Conservation (phyloP, 768 basidiomycete genomes). For the Lactifluus echinatus region DNA sequence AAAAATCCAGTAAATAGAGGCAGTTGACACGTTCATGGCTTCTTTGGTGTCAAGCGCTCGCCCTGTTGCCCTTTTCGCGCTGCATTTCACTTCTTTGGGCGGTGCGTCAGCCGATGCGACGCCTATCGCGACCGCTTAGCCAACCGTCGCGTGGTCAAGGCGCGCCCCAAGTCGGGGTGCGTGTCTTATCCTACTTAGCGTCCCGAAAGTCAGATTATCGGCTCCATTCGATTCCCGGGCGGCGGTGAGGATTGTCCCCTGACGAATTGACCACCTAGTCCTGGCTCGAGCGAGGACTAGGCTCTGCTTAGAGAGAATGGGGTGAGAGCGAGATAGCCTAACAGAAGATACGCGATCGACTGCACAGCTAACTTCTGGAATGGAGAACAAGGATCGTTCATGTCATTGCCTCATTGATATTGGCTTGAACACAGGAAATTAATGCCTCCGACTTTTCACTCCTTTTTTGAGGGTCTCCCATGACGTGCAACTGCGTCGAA, state of each 20-base stretch:
- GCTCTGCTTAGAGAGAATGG: background rate
- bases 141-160: constrained; percentile 1
- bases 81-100: constrained; percentile 7
- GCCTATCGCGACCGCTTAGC: constrained; percentile 8
- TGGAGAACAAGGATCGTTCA: background rate
- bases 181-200: background rate
- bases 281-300: background rate
- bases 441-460: background rate
- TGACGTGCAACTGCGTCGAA: background rate
- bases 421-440: background rate
- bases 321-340: background rate
- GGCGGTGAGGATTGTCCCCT: background rate
- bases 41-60: background rate
- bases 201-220: background rate
- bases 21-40: constrained; percentile 6
- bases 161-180: background rate
- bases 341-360: background rate
- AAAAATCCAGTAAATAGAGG: background rate
- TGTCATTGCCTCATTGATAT: background rate
- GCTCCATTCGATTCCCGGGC: background rate
- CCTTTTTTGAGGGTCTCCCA: background rate
- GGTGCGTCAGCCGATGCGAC: background rate
- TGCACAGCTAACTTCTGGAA: background rate
- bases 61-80: constrained; percentile 11
- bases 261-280: background rate